These are phyloP conservation scores for Tylopilus rubrobrunneus DNA, from an alignment of 768 basidiomycete species.

Conservation along the genomic window DNA sequence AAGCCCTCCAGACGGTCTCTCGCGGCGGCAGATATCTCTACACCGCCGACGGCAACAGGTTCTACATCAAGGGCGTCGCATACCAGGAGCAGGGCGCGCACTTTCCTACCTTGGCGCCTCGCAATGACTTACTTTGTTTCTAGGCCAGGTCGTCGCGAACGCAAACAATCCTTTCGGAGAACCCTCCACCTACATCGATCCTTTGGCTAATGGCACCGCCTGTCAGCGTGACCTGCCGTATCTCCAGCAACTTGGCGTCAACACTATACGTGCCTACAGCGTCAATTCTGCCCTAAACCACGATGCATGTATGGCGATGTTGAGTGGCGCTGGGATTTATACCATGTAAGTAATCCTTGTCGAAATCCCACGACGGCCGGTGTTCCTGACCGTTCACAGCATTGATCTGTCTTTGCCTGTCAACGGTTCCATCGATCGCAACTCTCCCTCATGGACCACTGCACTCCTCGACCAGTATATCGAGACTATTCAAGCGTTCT, in stretches of 20 bases:
- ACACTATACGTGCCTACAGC: slow-evolving; percentile 81
- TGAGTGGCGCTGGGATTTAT: slow-evolving; percentile 82
- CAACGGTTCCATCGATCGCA: slow-evolving; percentile 81
- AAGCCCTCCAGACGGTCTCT: slow-evolving; percentile 66
- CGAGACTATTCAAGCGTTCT: slow-evolving; percentile 72
- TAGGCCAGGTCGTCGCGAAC: slow-evolving; percentile 39
- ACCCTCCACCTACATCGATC: slow-evolving; percentile 76
- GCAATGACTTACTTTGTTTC: neutral
- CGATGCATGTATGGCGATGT: slow-evolving; percentile 76
- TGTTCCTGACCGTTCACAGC: slow-evolving; percentile 37
- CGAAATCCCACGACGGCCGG: neutral
- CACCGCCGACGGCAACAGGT: slow-evolving; percentile 65
- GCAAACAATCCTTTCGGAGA: slow-evolving; percentile 61
- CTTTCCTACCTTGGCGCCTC: neutral
- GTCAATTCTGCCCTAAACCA: slow-evolving; percentile 83
- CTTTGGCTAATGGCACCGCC: slow-evolving; percentile 59
- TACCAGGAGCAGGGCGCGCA: slow-evolving; percentile 76
- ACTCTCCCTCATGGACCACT: slow-evolving; percentile 72
- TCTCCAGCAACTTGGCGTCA: slow-evolving; percentile 72
- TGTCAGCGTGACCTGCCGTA: slow-evolving; percentile 80
- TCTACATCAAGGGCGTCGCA: slow-evolving; percentile 85
- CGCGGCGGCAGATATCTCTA: slow-evolving; percentile 81
- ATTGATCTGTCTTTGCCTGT: slow-evolving; percentile 83
- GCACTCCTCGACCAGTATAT: slow-evolving; percentile 78
- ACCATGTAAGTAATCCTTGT: slow-evolving; percentile 58